These are phyloP conservation scores for Miscanthus lutarioriparius DNA, from an alignment of 176 grass and related monocot genomes.

Conservation along the genomic window DNA sequence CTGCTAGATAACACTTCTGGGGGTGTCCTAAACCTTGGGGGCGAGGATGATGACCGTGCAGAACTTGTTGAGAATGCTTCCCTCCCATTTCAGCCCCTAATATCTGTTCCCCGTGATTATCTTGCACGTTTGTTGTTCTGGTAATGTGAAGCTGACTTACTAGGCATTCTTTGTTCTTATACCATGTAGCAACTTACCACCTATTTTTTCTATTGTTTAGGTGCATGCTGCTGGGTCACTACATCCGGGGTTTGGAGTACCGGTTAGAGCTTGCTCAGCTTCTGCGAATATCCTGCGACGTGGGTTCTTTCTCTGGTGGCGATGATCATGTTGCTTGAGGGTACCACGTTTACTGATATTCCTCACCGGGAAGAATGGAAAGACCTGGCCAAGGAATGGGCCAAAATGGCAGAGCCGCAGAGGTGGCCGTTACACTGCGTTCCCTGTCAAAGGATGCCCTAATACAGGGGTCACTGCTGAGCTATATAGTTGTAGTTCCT, in stretches of 20 bases:
- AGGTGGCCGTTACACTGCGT: background rate
- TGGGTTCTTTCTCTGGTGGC: constrained; percentile 44
- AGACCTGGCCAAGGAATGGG: background rate
- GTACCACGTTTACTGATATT: background rate
- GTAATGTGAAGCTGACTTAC: constrained; percentile 44
- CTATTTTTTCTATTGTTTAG: constrained; percentile 39
- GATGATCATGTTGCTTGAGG: constrained; percentile 52
- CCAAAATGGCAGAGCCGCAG: background rate
- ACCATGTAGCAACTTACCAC: background rate
- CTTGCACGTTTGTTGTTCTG: constrained; percentile 95
- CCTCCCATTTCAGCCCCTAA: constrained; percentile 74
- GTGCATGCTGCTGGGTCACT: constrained; percentile 97
- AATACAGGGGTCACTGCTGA: background rate
- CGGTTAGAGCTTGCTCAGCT: constrained; percentile 75
- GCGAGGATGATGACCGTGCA: constrained; percentile 52
- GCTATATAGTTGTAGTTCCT: constrained; percentile 36
- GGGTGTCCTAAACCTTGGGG: constrained; percentile 46
- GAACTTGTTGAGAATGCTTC: constrained; percentile 80
- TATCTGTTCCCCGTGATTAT: constrained; percentile 83
- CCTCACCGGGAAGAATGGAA: constrained; percentile 20
- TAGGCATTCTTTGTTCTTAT: background rate
- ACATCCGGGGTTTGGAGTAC: constrained; percentile 88
- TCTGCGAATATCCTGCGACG: constrained; percentile 48
- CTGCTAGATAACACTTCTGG: constrained; percentile 49
- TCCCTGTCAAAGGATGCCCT: background rate